Evolutionary conservation across 345 rosid species (phyloP), one percentile per base, ranked within the genome.

Genomic region (Noccaea bulbosa): DNA sequence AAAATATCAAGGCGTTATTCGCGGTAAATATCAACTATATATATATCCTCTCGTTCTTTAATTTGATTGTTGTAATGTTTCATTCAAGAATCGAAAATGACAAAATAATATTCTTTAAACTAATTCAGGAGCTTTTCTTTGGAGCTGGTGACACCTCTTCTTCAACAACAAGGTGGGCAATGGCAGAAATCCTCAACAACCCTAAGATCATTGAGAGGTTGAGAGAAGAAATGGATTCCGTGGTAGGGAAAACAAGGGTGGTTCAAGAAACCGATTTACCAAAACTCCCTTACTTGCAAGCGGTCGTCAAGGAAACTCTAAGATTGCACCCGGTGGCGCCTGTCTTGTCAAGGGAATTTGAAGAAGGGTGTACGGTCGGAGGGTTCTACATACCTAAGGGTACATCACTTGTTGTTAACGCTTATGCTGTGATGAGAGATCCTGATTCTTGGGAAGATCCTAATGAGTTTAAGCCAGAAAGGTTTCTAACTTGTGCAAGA

Each of bases 101-200:
- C 32, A 32, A 33, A 33, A 14, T 8, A 22, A 10, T n/a, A 33
- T 20, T 20, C 2, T 32, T 0, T 30, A 40, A 3, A 33, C 22
- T 20, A 33, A 7, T n/a, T 12, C 7, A 54, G 61, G 61, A 55
- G 61, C 61, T 55, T 35, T 55, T 55, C 27, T 38, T 55, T 34
- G 61, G 61, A 55, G 61, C 61, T 0, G 61, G 61, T 15, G 61
- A 55, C 43, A 34, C 61, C n/a, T 55, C 61, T 55, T 55, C 61
- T 15, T 34, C 61, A 55, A 55, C 61, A 55, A 35, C 61, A 34
- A 5, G 61, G 27, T 55, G 61, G 61, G 61, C 61, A 55, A 55
- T 55, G 61, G 43, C 61, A 55, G 61, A 55, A 8, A 16, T 55
- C 7, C 35, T 55, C n/a, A 55, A 16, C 43, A 35, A 35, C 61